phyloP scores from a whole-genome alignment of 768 basidiomycete species.

The Tremella mesenterica region DNA sequence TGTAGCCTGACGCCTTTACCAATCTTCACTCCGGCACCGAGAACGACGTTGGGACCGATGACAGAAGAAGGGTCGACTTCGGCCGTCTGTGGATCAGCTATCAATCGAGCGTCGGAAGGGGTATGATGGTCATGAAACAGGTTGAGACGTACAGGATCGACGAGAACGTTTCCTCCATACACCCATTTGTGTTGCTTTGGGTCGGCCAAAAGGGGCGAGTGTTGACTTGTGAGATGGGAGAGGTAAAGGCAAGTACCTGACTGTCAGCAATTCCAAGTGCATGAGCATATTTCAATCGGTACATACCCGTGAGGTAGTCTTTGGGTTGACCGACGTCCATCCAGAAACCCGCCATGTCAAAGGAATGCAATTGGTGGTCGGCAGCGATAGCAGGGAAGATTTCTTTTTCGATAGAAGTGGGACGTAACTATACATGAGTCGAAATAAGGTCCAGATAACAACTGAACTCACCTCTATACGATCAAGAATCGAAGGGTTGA shows the following conservation, averaged over 20 bases:
- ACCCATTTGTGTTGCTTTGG: conserved; percentile 47
- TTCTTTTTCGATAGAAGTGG: conserved; percentile 50
- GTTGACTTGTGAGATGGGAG: conserved; percentile 46
- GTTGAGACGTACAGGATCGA: conserved; percentile 44
- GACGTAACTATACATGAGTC: conserved; percentile 41
- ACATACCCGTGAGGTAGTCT: conserved; percentile 44
- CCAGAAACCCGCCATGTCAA: conserved; percentile 50
- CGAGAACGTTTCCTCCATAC: conserved; percentile 48
- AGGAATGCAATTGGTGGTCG: conserved; percentile 49
- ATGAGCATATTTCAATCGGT: conserved; percentile 21
- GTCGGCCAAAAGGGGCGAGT: conserved; percentile 45
- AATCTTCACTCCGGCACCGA: conserved; percentile 48
- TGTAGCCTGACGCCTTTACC: conserved; percentile 48
- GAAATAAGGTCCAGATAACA: background rate
- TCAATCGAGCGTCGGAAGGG: background rate
- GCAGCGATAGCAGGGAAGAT: conserved; percentile 48
- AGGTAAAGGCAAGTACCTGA: conserved; percentile 50
- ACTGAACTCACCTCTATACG: conserved; percentile 46
- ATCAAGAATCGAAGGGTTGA: conserved; percentile 49
- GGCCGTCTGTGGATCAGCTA: conserved; percentile 26
- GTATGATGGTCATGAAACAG: background rate
- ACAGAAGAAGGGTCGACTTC: conserved; percentile 45
- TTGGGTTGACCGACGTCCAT: conserved; percentile 51
- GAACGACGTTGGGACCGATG: conserved; percentile 50
- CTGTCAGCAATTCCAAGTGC: background rate